A percentile compares a stretch with the other conserved stretches of the same genome.
Evolutionary conservation across 768 basidiomycete genomes (phyloP).

Genomic region (Podaxis sp.): DNA sequence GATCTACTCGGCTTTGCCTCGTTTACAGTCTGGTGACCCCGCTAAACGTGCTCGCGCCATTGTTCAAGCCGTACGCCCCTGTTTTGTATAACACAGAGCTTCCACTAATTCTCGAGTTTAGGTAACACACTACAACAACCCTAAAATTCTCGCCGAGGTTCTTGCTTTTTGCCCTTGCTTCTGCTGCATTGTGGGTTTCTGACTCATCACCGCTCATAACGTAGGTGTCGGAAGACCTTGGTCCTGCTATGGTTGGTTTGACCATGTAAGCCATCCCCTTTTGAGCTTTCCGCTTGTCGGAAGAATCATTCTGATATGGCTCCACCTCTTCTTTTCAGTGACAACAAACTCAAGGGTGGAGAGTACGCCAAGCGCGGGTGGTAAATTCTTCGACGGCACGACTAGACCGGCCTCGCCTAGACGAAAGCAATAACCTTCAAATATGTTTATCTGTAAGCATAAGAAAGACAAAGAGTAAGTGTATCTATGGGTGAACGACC

Average conservation of each 20-base stretch:
- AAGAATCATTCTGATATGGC: not conserved
- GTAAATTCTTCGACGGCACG: constrained; percentile 33
- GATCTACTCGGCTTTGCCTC: constrained; percentile 8
- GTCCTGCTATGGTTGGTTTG: constrained; percentile 91
- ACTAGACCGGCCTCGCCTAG: not conserved
- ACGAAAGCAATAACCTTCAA: not conserved
- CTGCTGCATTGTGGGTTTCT: constrained; percentile 9
- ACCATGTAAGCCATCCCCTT: constrained; percentile 61
- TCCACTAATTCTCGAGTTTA: constrained; percentile 26
- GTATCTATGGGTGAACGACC: not conserved
- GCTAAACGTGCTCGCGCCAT: constrained; percentile 93
- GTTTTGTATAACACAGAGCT: not conserved
- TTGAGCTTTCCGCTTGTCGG: not conserved
- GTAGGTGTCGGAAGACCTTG: constrained; percentile 79
- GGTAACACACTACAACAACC: constrained; percentile 95
- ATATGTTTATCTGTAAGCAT: not conserved
- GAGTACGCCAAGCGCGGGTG: constrained; percentile 66
- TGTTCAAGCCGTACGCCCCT: constrained; percentile 77
- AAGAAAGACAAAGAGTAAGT: not conserved
- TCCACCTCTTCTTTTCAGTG: constrained; percentile 37
- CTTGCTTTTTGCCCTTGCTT: constrained; percentile 4
- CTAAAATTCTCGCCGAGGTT: constrained; percentile 88
- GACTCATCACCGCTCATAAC: not conserved
- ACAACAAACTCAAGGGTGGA: constrained; percentile 69
- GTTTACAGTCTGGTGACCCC: constrained; percentile 79